Evolutionary conservation across 75 land plant species (phyloP).

Genomic region (Sequoiadendron giganteum): DNA sequence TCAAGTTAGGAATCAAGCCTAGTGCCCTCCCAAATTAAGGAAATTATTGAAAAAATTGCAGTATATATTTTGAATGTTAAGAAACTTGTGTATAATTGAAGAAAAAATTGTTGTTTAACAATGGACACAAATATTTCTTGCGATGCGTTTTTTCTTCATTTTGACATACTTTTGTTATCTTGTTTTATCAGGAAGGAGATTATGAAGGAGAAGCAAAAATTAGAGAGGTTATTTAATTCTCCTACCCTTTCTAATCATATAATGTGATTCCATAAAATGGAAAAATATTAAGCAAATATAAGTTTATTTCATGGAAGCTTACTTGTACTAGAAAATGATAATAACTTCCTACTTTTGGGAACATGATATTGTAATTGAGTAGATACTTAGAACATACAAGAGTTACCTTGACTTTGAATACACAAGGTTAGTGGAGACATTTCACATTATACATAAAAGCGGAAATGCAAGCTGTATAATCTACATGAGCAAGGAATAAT

Average conservation of each 20-base stretch:
- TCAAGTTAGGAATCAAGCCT: not conserved
- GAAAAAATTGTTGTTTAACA: not conserved
- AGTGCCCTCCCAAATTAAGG: not conserved
- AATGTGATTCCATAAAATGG: not conserved
- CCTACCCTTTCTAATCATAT: not conserved
- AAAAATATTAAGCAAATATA: not conserved
- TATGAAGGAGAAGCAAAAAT: not conserved
- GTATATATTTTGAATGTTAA: not conserved
- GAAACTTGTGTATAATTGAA: not conserved
- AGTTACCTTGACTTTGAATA: not conserved
- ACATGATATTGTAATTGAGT: not conserved
- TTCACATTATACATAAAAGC: not conserved
- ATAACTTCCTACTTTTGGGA: not conserved
- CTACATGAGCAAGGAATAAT: not conserved
- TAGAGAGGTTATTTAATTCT: not conserved
- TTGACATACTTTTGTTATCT: not conserved
- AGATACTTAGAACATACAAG: not conserved
- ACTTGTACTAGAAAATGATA: not conserved
- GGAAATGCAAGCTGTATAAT: not conserved
- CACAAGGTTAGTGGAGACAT: not conserved
- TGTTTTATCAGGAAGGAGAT: not conserved
- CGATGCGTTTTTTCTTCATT: not conserved
- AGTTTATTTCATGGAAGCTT: not conserved
- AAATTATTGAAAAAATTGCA: not conserved
- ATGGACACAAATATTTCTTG: not conserved